Percentiles rank a stretch among this genome's conserved stretches.
These are phyloP conservation scores for Sugiyamaella marilandica DNA, from an alignment of 805 yeast species.

Conservation along the genomic window DNA sequence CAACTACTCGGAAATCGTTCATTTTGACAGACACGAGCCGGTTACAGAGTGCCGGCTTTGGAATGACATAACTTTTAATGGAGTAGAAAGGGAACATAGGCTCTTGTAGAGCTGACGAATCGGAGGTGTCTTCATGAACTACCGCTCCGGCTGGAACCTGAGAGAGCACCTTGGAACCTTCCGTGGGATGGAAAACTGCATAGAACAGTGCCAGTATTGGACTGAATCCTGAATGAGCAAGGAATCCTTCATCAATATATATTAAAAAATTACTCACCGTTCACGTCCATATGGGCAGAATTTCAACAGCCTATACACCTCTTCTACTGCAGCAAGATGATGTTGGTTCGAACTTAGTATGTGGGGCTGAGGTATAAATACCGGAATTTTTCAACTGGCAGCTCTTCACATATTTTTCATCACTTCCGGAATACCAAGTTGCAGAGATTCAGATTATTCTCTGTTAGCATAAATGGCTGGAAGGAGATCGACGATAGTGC, in stretches of 20 bases:
- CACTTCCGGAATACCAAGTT: conserved; percentile 27
- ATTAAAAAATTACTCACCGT: not conserved
- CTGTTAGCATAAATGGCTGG: conserved; percentile 29
- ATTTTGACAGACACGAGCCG: conserved; percentile 69
- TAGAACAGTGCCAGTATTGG: conserved; percentile 88
- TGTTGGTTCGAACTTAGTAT: not conserved
- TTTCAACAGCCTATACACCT: too few species aligned
- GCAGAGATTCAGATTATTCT: conserved; percentile 15
- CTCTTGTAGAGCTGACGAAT: conserved; percentile 35
- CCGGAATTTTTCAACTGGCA: not conserved
- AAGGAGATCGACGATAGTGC: conserved; percentile 25
- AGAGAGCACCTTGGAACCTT: conserved; percentile 86
- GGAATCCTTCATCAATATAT: too few species aligned
- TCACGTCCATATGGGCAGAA: not conserved
- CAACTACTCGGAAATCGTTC: conserved; percentile 66
- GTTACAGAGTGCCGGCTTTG: conserved; percentile 88
- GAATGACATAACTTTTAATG: conserved; percentile 85
- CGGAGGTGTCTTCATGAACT: conserved; percentile 31
- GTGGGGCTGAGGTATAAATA: not conserved
- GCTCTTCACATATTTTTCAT: conserved; percentile 5
- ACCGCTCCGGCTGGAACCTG: conserved; percentile 83
- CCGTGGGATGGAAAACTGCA: conserved; percentile 90
- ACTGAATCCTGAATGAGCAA: conserved; percentile 15
- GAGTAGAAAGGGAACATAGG: conserved; percentile 73
- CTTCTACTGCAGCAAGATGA: not conserved